A percentile compares a stretch with the other conserved stretches of the same genome.
Evolutionary conservation across 768 basidiomycete genomes (phyloP).

Genomic region (Tylopilus subfusipes): DNA sequence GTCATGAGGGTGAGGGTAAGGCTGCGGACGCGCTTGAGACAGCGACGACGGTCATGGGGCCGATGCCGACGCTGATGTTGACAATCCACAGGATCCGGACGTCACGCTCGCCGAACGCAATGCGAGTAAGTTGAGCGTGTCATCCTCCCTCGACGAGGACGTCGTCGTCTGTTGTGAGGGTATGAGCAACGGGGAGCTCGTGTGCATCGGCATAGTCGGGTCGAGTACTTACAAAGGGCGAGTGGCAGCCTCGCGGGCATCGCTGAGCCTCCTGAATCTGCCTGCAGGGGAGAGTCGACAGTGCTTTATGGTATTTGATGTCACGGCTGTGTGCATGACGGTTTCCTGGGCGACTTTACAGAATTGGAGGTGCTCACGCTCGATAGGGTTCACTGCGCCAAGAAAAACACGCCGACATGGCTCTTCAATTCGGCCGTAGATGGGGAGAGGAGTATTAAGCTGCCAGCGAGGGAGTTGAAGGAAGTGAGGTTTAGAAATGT

Average conservation of each 20-base stretch:
- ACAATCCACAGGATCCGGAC: neutral
- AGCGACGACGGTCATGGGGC: neutral
- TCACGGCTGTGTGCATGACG: constrained; percentile 25
- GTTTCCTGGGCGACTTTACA: constrained; percentile 26
- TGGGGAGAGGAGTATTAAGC: constrained; percentile 7
- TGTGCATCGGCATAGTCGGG: constrained; percentile 2
- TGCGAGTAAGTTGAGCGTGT: constrained; percentile 28
- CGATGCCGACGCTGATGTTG: constrained; percentile 18
- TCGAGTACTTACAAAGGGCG: constrained; percentile 62
- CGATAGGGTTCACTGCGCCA: constrained; percentile 29
- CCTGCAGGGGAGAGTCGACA: constrained; percentile 70
- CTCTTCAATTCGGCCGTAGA: constrained; percentile 3
- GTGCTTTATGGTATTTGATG: constrained; percentile 47
- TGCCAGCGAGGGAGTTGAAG: constrained; percentile 20
- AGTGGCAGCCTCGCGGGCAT: constrained; percentile 73
- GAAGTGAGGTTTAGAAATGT: constrained; percentile 28
- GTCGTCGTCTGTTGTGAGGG: neutral
- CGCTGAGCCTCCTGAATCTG: constrained; percentile 68
- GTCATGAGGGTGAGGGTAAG: too few relatives aligned
- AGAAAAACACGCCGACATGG: constrained; percentile 14
- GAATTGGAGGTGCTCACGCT: constrained; percentile 27
- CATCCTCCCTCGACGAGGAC: constrained; percentile 19
- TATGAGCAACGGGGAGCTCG: constrained; percentile 1
- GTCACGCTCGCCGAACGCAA: constrained; percentile 12
- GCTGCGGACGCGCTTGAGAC: neutral